Conservation (phyloP, 495 filamentous ascomycete genomes). For the Aspergillus heteromorphus region DNA sequence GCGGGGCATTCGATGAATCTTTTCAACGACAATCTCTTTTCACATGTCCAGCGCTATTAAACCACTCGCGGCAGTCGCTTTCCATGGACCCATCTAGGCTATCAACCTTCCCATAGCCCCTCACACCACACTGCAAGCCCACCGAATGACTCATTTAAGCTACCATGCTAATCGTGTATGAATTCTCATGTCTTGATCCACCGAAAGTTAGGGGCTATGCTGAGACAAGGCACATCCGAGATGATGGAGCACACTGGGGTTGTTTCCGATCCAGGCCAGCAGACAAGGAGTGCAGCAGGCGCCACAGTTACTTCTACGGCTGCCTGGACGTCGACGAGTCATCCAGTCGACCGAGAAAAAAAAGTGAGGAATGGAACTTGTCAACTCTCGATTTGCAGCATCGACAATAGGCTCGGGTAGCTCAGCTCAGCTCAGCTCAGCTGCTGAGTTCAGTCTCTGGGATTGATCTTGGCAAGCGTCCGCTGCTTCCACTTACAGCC, state of each 20-base stretch:
- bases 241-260: not conserved
- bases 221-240: not conserved
- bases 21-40: not conserved
- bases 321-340: conserved; percentile 5
- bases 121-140: not conserved
- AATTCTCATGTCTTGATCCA: not conserved
- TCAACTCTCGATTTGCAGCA: not conserved
- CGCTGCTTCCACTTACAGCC: not conserved
- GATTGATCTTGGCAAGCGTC: too few species aligned
- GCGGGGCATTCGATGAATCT: not conserved
- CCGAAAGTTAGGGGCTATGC: not conserved
- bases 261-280: not conserved
- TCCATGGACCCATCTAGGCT: not conserved
- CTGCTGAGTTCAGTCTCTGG: not conserved
- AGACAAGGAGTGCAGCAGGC: conserved; percentile 11
- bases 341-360: not conserved
- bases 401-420: not conserved
- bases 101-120: not conserved
- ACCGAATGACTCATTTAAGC: not conserved
- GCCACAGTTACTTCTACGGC: conserved; percentile 7
- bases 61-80: not conserved
- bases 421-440: not conserved
- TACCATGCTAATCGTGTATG: not conserved
- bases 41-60: not conserved
- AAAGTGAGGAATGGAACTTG: not conserved